phyloP scores from a whole-genome alignment of 306 rosid species.

The Ceratonia siliqua region DNA sequence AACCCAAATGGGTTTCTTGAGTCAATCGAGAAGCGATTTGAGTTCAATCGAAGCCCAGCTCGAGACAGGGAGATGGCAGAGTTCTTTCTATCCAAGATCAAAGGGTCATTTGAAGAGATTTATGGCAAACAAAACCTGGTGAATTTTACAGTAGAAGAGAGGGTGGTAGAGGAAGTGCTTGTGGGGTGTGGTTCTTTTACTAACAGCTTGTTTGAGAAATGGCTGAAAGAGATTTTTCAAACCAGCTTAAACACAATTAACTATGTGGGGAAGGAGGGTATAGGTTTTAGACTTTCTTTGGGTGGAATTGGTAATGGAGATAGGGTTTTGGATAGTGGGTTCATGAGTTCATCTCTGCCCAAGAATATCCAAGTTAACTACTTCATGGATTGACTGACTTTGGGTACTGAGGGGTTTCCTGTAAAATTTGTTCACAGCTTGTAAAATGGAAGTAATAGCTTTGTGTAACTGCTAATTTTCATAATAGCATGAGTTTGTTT shows the following conservation, averaged over 20 bases:
- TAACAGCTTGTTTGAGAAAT: slow-evolving; percentile 85
- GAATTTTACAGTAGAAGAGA: slow-evolving; percentile 71
- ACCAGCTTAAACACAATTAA: slow-evolving; percentile 58
- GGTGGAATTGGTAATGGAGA: slow-evolving; percentile 28
- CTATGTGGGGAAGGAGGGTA: slow-evolving; percentile 65
- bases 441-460: slow-evolving; percentile 37
- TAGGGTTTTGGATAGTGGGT: slow-evolving; percentile 60
- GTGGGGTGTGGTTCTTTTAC: slow-evolving; percentile 68
- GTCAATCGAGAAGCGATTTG: slow-evolving; percentile 55
- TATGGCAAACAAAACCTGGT: slow-evolving; percentile 42
- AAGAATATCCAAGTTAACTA: slow-evolving; percentile 55
- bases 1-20: slow-evolving; percentile 51
- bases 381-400: slow-evolving; percentile 47
- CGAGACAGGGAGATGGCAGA: slow-evolving; percentile 51
- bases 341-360: slow-evolving; percentile 71
- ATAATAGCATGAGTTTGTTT: slow-evolving; percentile 45
- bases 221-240: slow-evolving; percentile 82
- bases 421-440: slow-evolving; percentile 36
- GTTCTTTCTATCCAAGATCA: slow-evolving; percentile 56
- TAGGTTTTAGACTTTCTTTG: slow-evolving; percentile 64
- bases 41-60: slow-evolving; percentile 50
- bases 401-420: slow-evolving; percentile 16
- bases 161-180: slow-evolving; percentile 67
- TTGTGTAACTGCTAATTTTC: slow-evolving; percentile 57
- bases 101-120: slow-evolving; percentile 55